Evolutionary conservation across 192 early-diverging fungal species (phyloP).

Genomic region (Rhizoclosmatium globosum): DNA sequence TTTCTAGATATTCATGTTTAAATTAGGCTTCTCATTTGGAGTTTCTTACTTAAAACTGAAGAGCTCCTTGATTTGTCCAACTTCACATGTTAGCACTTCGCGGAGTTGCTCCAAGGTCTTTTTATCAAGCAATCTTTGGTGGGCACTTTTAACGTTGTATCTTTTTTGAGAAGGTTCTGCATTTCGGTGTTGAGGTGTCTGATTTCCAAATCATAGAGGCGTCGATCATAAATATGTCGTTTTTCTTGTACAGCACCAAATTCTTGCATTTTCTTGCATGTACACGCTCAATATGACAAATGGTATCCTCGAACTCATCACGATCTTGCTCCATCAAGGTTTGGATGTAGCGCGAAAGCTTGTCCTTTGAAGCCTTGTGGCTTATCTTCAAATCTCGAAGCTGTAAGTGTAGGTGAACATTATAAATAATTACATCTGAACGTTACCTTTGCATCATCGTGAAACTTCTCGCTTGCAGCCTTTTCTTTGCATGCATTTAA

Average conservation of each 20-base stretch:
- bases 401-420: background rate
- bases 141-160: background rate
- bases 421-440: background rate
- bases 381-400: constrained; percentile 1
- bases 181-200: background rate
- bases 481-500: background rate
- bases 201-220: background rate
- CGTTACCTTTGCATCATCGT: background rate
- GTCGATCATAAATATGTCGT: background rate
- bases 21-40: background rate
- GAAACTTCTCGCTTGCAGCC: background rate
- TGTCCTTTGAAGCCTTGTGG: background rate
- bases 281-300: background rate
- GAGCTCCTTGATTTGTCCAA: background rate
- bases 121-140: background rate
- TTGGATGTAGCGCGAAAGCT: background rate
- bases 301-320: background rate
- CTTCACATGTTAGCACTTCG: background rate
- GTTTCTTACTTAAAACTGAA: background rate
- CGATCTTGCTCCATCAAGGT: background rate
- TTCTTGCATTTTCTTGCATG: constrained; percentile 1
- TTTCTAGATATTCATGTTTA: background rate
- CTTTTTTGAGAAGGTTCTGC: background rate
- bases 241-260: background rate
- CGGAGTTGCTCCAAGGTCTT: background rate